Evolutionary conservation across 805 yeast species (phyloP), one percentile per base, ranked within the genome.

Genomic region (Yueomyces sp.): DNA sequence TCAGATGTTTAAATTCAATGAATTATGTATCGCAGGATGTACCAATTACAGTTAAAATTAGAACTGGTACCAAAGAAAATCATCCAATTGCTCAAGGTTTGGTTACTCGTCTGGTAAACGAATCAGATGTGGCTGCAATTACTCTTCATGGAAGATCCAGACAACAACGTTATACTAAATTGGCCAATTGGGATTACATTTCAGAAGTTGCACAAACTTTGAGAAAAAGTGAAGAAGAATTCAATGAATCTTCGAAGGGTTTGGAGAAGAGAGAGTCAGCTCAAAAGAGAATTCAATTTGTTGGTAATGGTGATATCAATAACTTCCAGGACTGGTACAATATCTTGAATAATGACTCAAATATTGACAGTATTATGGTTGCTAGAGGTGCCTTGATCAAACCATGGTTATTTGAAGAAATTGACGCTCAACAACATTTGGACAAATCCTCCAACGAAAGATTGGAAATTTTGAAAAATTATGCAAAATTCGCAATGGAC

Each of bases 391-490:
- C 97, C 2, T 73, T 92, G 50, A 88, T 92, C 60, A 92, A 92
- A 65, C 99, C 99, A 34, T 92, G 99, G 99, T 85, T 92, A 42
- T 92, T 90, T 53, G 96, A 92, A 66, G 99, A 92, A 65, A 76
- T 92, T 45, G 94, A 90, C 46, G 70, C 90, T 5, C 77, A 79
- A 54, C 97, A 92, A 63, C 79, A 86, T 60, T 64, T 92, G 49
- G 99, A 92, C 62, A 92, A 90, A 66, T 70, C 85, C 2, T 80
- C 95, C n/a, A 69, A 81, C 26, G 96, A 92, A 64, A 76, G 99
- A 62, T 73, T 92, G 45, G 94, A 80, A 36, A 75, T 81, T 38
- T 62, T 90, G 54, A 68, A 70, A 49, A 73, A 71, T 42, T 92
- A 79, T 59, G 77, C 94, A 3, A 66, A 79, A 44, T 84, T 68